These are phyloP conservation scores for Aspergillus costaricaensis DNA, from an alignment of 2,329 filamentous ascomycete species.

Conservation along the genomic window DNA sequence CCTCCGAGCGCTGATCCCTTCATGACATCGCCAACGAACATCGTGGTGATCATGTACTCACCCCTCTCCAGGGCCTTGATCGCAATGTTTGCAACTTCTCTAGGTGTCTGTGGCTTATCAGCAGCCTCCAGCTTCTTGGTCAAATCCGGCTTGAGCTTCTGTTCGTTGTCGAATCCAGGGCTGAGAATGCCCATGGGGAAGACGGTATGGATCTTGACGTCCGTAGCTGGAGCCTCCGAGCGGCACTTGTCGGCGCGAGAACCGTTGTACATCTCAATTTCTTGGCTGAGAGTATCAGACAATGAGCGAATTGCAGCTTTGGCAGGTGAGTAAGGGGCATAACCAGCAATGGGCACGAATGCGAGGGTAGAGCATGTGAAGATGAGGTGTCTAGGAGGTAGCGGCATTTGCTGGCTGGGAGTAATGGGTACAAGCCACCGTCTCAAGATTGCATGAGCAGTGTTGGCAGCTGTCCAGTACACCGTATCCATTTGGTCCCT, in stretches of 20 bases:
- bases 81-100: conserved; percentile 70
- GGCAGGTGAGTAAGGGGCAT: conserved; percentile 77
- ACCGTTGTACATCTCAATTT: conserved; percentile 82
- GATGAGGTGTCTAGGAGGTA: conserved; percentile 69
- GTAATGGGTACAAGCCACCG: conserved; percentile 64
- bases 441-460: conserved; percentile 75
- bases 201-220: conserved; percentile 78
- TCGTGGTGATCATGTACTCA: conserved; percentile 76
- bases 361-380: conserved; percentile 79
- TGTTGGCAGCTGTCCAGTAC: conserved; percentile 83
- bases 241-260: conserved; percentile 47
- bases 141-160: conserved; percentile 75
- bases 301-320: conserved; percentile 85
- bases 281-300: conserved; percentile 79
- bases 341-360: conserved; percentile 77
- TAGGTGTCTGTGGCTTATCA: conserved; percentile 77
- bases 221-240: conserved; percentile 54
- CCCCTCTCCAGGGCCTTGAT: conserved; percentile 78
- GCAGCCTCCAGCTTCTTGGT: conserved; percentile 77
- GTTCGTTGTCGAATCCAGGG: conserved; percentile 74
- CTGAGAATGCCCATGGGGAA: conserved; percentile 81
- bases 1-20: conserved; percentile 58
- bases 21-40: conserved; percentile 71
- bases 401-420: conserved; percentile 33
- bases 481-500: conserved; percentile 87